Evolutionary conservation across 2,329 filamentous ascomycete genomes (phyloP), one percentile per base, ranked within the genome.

Genomic region (Venturia effusa): DNA sequence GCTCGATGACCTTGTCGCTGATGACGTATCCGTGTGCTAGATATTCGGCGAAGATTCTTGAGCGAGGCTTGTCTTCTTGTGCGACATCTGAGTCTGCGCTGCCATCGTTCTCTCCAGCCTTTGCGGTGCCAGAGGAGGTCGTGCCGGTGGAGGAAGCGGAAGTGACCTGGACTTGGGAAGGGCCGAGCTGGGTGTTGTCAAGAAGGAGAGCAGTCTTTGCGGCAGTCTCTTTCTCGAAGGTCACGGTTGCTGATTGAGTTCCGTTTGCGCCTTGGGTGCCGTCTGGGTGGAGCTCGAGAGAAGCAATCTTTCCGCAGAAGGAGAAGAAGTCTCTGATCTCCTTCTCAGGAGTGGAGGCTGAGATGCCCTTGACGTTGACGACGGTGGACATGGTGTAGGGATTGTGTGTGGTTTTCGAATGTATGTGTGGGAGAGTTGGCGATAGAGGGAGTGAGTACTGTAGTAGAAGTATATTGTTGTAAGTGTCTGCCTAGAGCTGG

Each of bases 271-370:
- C 45, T 13, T 51, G 45, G 1, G 27, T 45, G 45, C 77, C 77
- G 51, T 75, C 75, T 32, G 80, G 80, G 34, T 86, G 90, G 72
- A 97, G 84, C 65, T 90, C 87, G 75, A 99, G 83, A 70, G 84
- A 83, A 69, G 85, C 87, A 76, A 99, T 96, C 83, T 97, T 97
- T 76, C 94, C 94, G 74, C 84, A 87, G 77, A 97, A 97, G 81
- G 89, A 94, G 83, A 99, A 99, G 83, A 99, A 99, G 74, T 96
- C 92, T 73, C 86, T 86, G 71, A 99, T 87, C 78, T 97, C 92
- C 79, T 92, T 88, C 78, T 99, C 92, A 69, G 84, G 86, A 64
- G 93, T 97, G 74, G 87, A 79, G 67, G 81, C 75, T 69, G 89
- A 86, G 78, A 99, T 96, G 80, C 94, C 92, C 79, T 89, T 89